Evolutionary conservation across 2,329 filamentous ascomycete genomes (phyloP).

Genomic region (Alternaria sp.): DNA sequence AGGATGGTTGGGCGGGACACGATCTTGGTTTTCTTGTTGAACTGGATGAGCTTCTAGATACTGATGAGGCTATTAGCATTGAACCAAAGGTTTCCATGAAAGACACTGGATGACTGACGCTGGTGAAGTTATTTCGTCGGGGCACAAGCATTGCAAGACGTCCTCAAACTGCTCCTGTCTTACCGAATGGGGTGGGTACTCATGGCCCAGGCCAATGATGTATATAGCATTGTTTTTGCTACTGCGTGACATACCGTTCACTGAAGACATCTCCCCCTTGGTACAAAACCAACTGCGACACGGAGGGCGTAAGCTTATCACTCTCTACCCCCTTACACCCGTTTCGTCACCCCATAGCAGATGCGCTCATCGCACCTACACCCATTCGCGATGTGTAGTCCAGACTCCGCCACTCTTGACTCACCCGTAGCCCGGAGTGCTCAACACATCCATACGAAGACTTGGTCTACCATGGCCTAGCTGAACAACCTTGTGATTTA

Average conservation of each 20-base stretch:
- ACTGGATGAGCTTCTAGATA: constrained; percentile 18
- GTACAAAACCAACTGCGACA: neutral
- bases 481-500: neutral
- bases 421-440: neutral
- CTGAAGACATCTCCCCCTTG: neutral
- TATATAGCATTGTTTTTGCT: constrained; percentile 10
- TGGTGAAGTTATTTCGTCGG: constrained; percentile 10
- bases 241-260: neutral
- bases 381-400: neutral
- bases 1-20: constrained; percentile 14
- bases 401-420: neutral
- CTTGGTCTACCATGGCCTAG: neutral
- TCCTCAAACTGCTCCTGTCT: constrained; percentile 19
- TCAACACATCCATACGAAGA: neutral
- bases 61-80: constrained; percentile 4
- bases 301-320: neutral
- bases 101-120: constrained; percentile 10
- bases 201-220: constrained; percentile 25
- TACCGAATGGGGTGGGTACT: constrained; percentile 21
- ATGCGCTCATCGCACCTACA: neutral
- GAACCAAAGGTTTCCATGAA: neutral
- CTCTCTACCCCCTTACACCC: neutral
- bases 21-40: constrained; percentile 25
- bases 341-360: neutral
- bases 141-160: constrained; percentile 16